Evolutionary conservation across 2,329 filamentous ascomycete species (phyloP), one percentile per base, ranked within the genome.

Genomic region (Microcyclospora pomicola): DNA sequence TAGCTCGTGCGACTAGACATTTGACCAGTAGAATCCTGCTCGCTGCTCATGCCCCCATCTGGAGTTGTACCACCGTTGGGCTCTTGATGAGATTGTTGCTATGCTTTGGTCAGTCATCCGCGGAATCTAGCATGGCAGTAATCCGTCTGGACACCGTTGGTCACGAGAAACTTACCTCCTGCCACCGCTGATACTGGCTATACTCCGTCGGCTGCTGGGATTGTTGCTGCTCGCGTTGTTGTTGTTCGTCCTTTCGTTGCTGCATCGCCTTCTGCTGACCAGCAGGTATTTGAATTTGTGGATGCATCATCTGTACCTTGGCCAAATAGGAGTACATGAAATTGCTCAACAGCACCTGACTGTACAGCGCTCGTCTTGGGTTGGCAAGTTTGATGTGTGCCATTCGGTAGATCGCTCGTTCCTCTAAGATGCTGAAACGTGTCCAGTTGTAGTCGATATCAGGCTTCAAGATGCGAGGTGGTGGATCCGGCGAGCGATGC

Each of bases 261-360:
- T 64, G 49, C 16, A 45, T 46, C 39, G 51, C 55, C 46, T 65
- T 61, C 44, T 59, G 53, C 27, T 49, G 85, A 28, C 82, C 77
- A 12, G 70, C 66, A n/a, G 84, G 84, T 32, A 93, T 79, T 52
- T 92, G 83, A 63, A 95, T 83, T 55, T 93, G 84, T 32, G 91
- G 91, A 59, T 98, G 91, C 84, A 95, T 95, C 53, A 92, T 86
- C 63, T 98, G 91, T 33, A 98, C 91, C 60, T 96, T 98, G 44
- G 91, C 91, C 47, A 98, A 73, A 59, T 98, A 98, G 40, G 86
- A 91, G 65, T 98, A 98, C 91, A 98, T 98, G 62, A 98, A 98
- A 60, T 98, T 98, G 63, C 87, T 95, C 49, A 98, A 73, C 42
- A 98, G 69, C 15, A 98, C 91, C 60, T 98, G 91, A 42, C 88